Evolutionary conservation across 495 filamentous ascomycete species (phyloP).

Genomic region (Tirmania nivea): DNA sequence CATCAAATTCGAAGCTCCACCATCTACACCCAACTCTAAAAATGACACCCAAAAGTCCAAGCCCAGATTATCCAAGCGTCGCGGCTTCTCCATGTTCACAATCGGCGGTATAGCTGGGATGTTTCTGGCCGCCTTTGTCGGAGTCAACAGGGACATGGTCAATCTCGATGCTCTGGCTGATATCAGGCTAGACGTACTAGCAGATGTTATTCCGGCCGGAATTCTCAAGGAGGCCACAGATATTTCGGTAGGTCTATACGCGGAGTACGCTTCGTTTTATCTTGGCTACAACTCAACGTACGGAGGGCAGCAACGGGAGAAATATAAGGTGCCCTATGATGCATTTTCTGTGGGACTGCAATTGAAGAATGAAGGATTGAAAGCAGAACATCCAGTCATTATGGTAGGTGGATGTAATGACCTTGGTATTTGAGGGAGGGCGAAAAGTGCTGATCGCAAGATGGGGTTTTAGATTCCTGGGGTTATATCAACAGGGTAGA

Average conservation of each 20-base stretch:
- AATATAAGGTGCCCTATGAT: constrained; percentile 75
- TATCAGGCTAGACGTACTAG: constrained; percentile 21
- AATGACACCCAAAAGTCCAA: neutral
- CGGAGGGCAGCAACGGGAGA: constrained; percentile 44
- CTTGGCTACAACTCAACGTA: neutral
- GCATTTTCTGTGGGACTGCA: constrained; percentile 76
- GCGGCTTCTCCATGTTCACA: constrained; percentile 15
- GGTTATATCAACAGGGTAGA: constrained; percentile 73
- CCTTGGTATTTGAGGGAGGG: too few species aligned
- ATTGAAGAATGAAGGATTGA: constrained; percentile 56
- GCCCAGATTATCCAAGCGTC: constrained; percentile 7
- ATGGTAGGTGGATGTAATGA: constrained; percentile 36
- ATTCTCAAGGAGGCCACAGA: constrained; percentile 47
- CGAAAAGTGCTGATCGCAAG: too few species aligned
- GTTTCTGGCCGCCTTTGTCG: constrained; percentile 11
- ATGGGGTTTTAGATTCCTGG: constrained; percentile 32
- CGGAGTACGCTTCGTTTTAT: neutral
- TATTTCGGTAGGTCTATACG: constrained; percentile 33
- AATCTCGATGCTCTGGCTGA: constrained; percentile 5
- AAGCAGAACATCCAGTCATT: constrained; percentile 70
- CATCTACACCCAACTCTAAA: too few species aligned
- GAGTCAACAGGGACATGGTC: constrained; percentile 16
- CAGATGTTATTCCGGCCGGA: constrained; percentile 48
- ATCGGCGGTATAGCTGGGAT: constrained; percentile 14
- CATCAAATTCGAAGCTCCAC: too few species aligned